phyloP scores from a whole-genome alignment of 2,329 filamentous ascomycete genomes.

The Lasiodiplodia hormozganensis region DNA sequence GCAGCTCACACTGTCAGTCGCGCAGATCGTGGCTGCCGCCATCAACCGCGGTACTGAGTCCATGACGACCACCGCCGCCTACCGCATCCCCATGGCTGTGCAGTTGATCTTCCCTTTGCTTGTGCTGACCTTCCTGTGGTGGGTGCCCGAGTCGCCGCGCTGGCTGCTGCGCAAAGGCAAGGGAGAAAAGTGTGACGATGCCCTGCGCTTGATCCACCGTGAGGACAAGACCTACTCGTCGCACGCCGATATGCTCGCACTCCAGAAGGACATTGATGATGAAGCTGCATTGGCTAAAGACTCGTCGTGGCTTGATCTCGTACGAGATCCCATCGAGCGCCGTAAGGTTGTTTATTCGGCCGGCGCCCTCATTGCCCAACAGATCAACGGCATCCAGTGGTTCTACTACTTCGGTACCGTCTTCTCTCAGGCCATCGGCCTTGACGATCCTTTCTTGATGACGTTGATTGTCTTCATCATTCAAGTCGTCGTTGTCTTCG shows the following conservation, averaged over 20 bases:
- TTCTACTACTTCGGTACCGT: conserved; percentile 55
- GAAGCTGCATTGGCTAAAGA: conserved; percentile 38
- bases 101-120: conserved; percentile 36
- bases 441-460: conserved; percentile 52
- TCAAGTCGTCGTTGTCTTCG: conserved; percentile 52
- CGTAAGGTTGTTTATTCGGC: conserved; percentile 55
- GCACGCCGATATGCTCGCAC: conserved; percentile 35
- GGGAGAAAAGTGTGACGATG: conserved; percentile 34
- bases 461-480: conserved; percentile 52
- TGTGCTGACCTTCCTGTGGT: conserved; percentile 33
- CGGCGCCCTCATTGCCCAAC: conserved; percentile 55
- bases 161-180: conserved; percentile 33
- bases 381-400: conserved; percentile 59
- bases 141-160: conserved; percentile 35
- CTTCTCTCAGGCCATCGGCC: conserved; percentile 52
- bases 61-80: conserved; percentile 37
- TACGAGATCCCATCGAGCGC: conserved; percentile 55
- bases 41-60: conserved; percentile 41
- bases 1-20: conserved; percentile 48
- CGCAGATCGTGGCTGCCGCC: conserved; percentile 47
- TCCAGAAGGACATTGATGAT: conserved; percentile 35
- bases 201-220: conserved; percentile 46
- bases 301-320: conserved; percentile 49
- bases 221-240: conserved; percentile 42
- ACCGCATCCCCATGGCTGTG: conserved; percentile 34